Conservation (phyloP, 257 asterid species). For the Solanum chaucha region DNA sequence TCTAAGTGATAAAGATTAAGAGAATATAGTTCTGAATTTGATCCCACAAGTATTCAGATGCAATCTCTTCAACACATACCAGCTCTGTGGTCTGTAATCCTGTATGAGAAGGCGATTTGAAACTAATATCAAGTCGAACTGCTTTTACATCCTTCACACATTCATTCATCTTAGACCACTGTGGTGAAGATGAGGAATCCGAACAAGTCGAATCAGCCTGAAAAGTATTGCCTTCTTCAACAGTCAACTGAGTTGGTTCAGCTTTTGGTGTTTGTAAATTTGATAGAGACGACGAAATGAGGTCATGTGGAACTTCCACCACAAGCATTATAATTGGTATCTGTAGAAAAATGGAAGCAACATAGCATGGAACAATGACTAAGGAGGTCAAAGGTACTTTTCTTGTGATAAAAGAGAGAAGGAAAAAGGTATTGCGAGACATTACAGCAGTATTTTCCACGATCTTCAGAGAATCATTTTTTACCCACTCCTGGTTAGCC, state of each 20-base stretch:
- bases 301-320: slow-evolving; percentile 90
- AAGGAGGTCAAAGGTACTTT: background rate
- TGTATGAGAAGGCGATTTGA: slow-evolving; percentile 91
- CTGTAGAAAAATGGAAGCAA: slow-evolving; percentile 27
- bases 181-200: slow-evolving; percentile 30
- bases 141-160: slow-evolving; percentile 50
- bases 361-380: background rate
- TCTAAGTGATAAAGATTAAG: background rate
- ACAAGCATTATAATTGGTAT: slow-evolving; percentile 98
- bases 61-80: slow-evolving; percentile 35
- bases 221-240: slow-evolving; percentile 37
- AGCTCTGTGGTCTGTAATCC: slow-evolving; percentile 97
- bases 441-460: slow-evolving; percentile 99
- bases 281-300: slow-evolving; percentile 41
- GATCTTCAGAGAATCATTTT: slow-evolving; percentile 99
- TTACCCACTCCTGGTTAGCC: slow-evolving; percentile 99
- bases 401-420: background rate
- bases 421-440: slow-evolving; percentile 1
- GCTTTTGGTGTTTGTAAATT: slow-evolving; percentile 39
- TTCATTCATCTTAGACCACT: slow-evolving; percentile 31
- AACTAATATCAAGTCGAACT: slow-evolving; percentile 94
- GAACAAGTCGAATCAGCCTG: slow-evolving; percentile 35
- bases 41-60: background rate
- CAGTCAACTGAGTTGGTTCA: slow-evolving; percentile 32
- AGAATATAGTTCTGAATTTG: background rate